Evolutionary conservation across 176 grass and related monocot genomes (phyloP).

Genomic region (Puccinellia tenuiflora): DNA sequence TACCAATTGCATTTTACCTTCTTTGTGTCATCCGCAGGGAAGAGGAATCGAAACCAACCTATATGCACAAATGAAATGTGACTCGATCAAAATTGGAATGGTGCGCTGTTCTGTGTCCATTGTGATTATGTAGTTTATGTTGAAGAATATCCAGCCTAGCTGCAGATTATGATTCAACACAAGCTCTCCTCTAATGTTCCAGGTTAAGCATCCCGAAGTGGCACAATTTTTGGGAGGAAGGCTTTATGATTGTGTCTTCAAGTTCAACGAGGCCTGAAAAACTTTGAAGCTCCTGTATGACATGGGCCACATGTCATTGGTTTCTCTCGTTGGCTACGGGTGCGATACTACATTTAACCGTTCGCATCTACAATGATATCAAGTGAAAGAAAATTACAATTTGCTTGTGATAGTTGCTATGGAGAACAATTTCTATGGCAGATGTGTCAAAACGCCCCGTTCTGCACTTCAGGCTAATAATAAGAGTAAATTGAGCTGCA

Average conservation of each 20-base stretch:
- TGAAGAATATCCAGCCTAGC: neutral
- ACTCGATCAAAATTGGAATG: conserved; percentile 98
- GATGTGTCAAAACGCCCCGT: neutral
- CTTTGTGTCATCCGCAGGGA: conserved; percentile 44
- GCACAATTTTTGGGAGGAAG: conserved; percentile 95
- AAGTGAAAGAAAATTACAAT: neutral
- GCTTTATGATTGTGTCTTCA: conserved; percentile 98
- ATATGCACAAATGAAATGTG: conserved; percentile 86
- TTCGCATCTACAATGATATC: neutral
- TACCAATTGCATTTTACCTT: neutral
- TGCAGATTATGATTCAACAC: neutral
- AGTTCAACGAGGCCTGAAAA: conserved; percentile 81
- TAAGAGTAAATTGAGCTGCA: neutral
- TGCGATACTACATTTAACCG: neutral
- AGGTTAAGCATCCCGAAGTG: conserved; percentile 97
- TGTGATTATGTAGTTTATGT: conserved; percentile 3
- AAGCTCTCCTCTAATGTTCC: neutral
- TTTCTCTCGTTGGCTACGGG: neutral
- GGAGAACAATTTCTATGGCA: neutral
- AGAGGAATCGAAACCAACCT: conserved; percentile 96
- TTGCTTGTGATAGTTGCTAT: neutral
- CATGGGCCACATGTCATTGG: neutral
- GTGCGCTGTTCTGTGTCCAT: conserved; percentile 27
- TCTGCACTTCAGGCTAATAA: neutral
- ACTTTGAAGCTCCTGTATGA: conserved; percentile 13